Conservation (phyloP, 2,329 filamentous ascomycete genomes). For the Talaromyces atroroseus region DNA sequence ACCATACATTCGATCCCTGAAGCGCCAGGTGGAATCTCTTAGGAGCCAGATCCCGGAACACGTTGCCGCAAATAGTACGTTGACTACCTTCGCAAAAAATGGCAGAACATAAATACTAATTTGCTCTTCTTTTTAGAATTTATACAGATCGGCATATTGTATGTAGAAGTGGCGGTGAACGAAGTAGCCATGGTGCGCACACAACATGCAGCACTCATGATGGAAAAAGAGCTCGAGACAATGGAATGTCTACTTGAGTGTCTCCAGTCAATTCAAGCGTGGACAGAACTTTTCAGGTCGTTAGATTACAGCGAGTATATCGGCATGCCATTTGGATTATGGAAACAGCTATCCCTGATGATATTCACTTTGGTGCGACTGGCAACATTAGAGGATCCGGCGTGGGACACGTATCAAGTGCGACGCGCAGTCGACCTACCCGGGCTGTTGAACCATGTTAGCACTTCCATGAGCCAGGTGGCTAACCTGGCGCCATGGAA, state of each 20-base stretch:
- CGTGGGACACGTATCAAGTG: slow-evolving; percentile 4
- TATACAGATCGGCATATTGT: neutral
- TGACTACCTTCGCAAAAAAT: neutral
- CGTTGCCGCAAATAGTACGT: slow-evolving; percentile 5
- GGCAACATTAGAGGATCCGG: slow-evolving; percentile 2
- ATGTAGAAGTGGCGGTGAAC: slow-evolving; percentile 5
- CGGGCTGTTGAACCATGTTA: neutral
- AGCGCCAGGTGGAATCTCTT: neutral
- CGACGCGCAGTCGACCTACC: slow-evolving; percentile 4
- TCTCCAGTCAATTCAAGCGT: neutral
- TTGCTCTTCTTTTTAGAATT: neutral
- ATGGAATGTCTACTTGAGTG: slow-evolving; percentile 8
- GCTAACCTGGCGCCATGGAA: slow-evolving; percentile 1
- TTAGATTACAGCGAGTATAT: slow-evolving; percentile 1
- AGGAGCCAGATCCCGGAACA: slow-evolving; percentile 4
- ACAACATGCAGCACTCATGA: neutral
- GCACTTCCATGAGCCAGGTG: neutral
- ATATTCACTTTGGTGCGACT: slow-evolving; percentile 6
- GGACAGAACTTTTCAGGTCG: neutral
- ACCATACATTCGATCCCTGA: slow-evolving; percentile 6
- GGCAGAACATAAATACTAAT: neutral
- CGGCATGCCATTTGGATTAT: slow-evolving; percentile 4
- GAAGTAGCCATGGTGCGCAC: slow-evolving; percentile 7
- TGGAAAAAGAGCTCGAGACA: neutral
- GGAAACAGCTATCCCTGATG: slow-evolving; percentile 10